phyloP scores from a whole-genome alignment of 805 yeast genomes.

The Zygoascus tannicola region DNA sequence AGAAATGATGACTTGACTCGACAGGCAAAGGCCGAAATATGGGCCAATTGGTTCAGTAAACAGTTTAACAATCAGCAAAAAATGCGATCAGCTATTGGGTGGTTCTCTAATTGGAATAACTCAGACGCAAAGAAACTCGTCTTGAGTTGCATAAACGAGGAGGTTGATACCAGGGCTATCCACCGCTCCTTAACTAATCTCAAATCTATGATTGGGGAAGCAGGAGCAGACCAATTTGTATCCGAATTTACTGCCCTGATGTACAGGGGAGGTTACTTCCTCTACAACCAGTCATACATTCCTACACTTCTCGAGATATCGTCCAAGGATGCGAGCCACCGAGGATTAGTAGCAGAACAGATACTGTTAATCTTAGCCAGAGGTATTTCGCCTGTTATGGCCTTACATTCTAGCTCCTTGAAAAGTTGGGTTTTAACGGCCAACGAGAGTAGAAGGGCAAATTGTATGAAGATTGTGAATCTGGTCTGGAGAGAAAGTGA shows the following conservation, averaged over 20 bases:
- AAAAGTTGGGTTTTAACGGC: too few relatives aligned
- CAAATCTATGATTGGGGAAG: background rate
- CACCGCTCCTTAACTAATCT: slow-evolving; percentile 57
- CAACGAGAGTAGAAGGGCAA: too few relatives aligned
- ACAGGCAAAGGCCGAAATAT: background rate
- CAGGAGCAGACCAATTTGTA: background rate
- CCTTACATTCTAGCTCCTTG: too few relatives aligned
- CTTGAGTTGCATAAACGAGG: slow-evolving; percentile 43
- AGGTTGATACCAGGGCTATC: slow-evolving; percentile 52
- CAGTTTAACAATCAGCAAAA: slow-evolving; percentile 1
- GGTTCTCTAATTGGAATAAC: slow-evolving; percentile 3
- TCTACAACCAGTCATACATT: slow-evolving; percentile 60
- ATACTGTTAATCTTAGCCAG: background rate
- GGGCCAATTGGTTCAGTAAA: background rate
- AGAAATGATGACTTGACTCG: background rate
- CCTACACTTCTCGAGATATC: slow-evolving; percentile 41
- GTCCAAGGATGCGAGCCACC: slow-evolving; percentile 17
- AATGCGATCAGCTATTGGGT: background rate
- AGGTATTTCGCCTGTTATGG: too few relatives aligned
- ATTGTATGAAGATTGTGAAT: too few relatives aligned
- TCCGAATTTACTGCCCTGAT: slow-evolving; percentile 40
- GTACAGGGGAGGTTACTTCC: slow-evolving; percentile 49
- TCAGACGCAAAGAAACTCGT: slow-evolving; percentile 41
- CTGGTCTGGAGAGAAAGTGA: background rate
- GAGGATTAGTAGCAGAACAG: background rate